Evolutionary conservation across 2,329 filamentous ascomycete species (phyloP).

Genomic region (Ceratocystis colombiana): DNA sequence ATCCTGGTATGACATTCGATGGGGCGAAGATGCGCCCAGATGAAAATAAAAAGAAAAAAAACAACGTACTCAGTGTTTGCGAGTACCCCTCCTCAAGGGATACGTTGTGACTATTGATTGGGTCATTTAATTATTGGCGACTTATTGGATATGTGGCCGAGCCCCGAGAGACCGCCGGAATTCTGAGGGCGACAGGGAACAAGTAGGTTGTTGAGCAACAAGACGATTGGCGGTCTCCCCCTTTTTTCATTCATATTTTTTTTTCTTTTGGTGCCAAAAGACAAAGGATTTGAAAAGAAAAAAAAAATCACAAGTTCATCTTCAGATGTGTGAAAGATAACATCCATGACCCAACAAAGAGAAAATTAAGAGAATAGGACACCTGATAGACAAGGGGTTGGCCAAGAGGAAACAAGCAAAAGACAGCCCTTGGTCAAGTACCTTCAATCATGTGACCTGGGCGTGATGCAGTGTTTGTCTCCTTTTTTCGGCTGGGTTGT

Average conservation of each 20-base stretch:
- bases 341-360: neutral
- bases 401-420: neutral
- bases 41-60: neutral
- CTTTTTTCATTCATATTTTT: neutral
- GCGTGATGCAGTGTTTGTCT: neutral
- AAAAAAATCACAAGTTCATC: neutral
- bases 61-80: neutral
- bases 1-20: constrained; percentile 4
- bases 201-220: neutral
- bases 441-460: neutral
- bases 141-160: neutral
- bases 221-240: neutral
- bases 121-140: neutral
- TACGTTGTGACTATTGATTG: neutral
- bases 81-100: neutral
- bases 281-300: neutral
- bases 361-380: constrained; percentile 1
- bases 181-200: constrained; percentile 1
- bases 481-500: neutral
- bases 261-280: neutral
- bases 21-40: neutral
- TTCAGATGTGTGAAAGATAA: neutral
- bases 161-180: constrained; percentile 10
- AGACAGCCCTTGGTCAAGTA: constrained; percentile 6
- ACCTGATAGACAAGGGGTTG: too few species aligned